Percentiles rank a stretch among this genome's conserved stretches.
Conservation (phyloP, 768 basidiomycete species). For the Zangia roseola region DNA sequence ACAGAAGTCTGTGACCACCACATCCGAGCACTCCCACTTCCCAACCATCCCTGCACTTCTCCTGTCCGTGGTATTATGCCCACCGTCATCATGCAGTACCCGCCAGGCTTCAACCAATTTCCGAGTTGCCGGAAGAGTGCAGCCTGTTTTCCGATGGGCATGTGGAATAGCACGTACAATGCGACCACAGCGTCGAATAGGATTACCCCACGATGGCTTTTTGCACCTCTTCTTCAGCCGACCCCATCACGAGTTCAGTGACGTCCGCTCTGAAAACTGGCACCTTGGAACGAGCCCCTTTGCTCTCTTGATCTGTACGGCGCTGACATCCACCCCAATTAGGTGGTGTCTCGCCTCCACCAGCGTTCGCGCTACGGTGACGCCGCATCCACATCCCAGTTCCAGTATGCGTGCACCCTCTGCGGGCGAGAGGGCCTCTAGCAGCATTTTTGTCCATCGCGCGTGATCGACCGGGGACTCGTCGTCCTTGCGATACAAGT, state of each 20-base stretch:
- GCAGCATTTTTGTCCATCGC: not conserved
- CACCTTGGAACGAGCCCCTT: slow-evolving; percentile 4
- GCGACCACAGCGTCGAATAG: slow-evolving; percentile 3
- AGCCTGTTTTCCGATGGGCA: slow-evolving; percentile 8
- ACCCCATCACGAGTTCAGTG: not conserved
- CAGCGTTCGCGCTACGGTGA: slow-evolving; percentile 3
- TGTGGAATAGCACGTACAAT: slow-evolving; percentile 5
- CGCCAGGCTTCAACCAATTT: slow-evolving; percentile 15
- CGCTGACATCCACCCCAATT: slow-evolving; percentile 6
- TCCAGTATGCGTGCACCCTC: slow-evolving; percentile 3
- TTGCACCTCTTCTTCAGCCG: not conserved
- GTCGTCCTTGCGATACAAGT: slow-evolving; percentile 3
- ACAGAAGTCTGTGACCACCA: slow-evolving; percentile 10
- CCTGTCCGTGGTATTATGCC: slow-evolving; percentile 1
- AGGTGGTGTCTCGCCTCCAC: slow-evolving; percentile 4
- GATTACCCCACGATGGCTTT: not conserved
- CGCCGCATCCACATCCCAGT: slow-evolving; percentile 10
- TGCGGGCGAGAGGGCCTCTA: not conserved
- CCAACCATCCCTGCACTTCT: slow-evolving; percentile 2
- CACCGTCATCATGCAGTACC: slow-evolving; percentile 10
- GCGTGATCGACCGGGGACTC: not conserved
- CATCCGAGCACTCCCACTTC: not conserved
- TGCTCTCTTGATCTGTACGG: slow-evolving; percentile 8
- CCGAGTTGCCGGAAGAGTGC: slow-evolving; percentile 12
- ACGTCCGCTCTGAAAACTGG: slow-evolving; percentile 8